phyloP scores from a whole-genome alignment of 148 eudicot species.

The Rhododendron ferrugineum region DNA sequence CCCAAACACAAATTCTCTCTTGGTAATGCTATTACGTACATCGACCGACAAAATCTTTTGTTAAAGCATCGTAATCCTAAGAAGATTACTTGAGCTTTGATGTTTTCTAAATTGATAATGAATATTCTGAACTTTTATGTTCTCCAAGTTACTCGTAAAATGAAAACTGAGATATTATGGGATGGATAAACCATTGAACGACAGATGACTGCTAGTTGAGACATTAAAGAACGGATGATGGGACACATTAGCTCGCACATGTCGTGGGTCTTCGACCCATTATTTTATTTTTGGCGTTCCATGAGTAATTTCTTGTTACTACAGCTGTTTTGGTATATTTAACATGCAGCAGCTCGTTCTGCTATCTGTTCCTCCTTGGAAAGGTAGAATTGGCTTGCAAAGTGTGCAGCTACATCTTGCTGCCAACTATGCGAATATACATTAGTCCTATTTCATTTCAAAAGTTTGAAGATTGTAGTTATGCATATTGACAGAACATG shows the following conservation, averaged over 20 bases:
- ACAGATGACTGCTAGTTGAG: neutral
- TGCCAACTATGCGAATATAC: neutral
- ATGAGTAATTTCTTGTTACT: neutral
- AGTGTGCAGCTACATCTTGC: neutral
- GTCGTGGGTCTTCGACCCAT: neutral
- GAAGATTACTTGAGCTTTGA: neutral
- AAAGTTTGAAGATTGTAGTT: neutral
- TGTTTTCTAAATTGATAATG: neutral
- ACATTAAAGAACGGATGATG: neutral
- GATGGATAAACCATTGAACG: neutral
- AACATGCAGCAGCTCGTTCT: neutral
- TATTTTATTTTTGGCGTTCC: neutral
- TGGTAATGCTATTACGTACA: neutral
- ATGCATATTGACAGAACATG: neutral
- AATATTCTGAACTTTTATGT: neutral
- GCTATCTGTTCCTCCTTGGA: neutral
- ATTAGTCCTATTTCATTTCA: neutral
- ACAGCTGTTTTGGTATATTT: neutral
- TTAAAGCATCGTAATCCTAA: neutral
- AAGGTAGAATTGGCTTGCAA: neutral
- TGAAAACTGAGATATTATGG: neutral
- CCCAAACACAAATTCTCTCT: neutral
- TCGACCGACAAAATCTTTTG: neutral
- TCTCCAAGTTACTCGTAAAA: neutral
- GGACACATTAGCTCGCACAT: neutral